These are phyloP conservation scores for Psilocybe cubensis DNA, from an alignment of 768 basidiomycete species.

Conservation along the genomic window DNA sequence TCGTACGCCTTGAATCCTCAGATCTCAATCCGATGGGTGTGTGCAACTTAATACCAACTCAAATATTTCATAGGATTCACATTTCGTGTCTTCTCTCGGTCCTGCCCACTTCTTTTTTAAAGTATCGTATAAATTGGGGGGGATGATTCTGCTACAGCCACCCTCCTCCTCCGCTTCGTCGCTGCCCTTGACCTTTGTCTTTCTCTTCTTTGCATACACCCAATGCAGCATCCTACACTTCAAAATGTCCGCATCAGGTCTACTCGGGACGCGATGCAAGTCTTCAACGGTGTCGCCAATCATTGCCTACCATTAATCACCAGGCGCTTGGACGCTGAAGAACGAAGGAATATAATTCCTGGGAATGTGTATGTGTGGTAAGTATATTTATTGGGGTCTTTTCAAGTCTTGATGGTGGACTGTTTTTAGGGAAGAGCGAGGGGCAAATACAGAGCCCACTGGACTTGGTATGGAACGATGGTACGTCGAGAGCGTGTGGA, in stretches of 20 bases:
- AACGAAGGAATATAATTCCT: conserved; percentile 70
- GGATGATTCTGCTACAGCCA: conserved; percentile 18
- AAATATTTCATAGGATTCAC: conserved; percentile 48
- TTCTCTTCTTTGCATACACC: conserved; percentile 16
- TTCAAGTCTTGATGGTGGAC: too few species aligned
- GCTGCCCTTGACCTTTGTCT: conserved; percentile 17
- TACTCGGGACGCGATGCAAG: conserved; percentile 78
- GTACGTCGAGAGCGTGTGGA: conserved; percentile 33
- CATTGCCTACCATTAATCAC: conserved; percentile 75
- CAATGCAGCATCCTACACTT: conserved; percentile 79
- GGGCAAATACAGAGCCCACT: conserved; percentile 79
- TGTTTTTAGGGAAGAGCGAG: conserved; percentile 69
- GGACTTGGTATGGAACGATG: conserved; percentile 89
- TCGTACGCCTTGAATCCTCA: conserved; percentile 46
- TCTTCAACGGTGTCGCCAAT: conserved; percentile 78
- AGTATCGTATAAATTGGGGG: conserved; percentile 22
- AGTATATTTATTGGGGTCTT: conserved; percentile 11
- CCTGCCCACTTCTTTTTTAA: conserved; percentile 35
- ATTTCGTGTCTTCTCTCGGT: conserved; percentile 38
- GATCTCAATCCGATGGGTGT: conserved; percentile 45
- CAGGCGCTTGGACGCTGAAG: conserved; percentile 81
- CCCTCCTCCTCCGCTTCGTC: conserved; percentile 21
- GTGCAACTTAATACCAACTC: conserved; percentile 65
- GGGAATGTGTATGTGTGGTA: conserved; percentile 85
- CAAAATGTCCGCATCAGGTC: conserved; percentile 78